phyloP scores from a whole-genome alignment of 2,329 filamentous ascomycete genomes.

The Cryphonectria nitschkei region DNA sequence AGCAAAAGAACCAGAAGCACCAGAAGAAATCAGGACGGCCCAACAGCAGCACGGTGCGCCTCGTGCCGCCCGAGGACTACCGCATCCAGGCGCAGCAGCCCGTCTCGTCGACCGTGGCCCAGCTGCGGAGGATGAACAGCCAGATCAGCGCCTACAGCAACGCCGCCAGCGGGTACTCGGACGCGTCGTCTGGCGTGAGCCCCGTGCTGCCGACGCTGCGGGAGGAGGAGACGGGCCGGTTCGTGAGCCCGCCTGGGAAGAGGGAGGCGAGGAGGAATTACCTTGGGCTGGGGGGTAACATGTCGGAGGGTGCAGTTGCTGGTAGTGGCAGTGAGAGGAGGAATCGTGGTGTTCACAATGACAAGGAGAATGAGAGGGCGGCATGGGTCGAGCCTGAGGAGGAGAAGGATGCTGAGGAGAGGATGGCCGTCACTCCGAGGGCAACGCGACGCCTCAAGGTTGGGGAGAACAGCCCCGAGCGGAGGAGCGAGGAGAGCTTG shows the following conservation, averaged over 20 bases:
- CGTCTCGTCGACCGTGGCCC: conserved; percentile 50
- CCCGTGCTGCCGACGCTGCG: conserved; percentile 44
- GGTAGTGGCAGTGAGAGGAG: background rate
- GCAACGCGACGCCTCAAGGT: background rate
- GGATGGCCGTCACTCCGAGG: background rate
- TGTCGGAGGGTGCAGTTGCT: conserved; percentile 13
- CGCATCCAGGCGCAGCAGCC: conserved; percentile 11
- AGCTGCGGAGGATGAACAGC: conserved; percentile 63
- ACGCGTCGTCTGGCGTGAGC: conserved; percentile 28
- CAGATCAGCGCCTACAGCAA: conserved; percentile 50
- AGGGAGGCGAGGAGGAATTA: conserved; percentile 48
- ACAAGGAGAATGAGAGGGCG: conserved; percentile 16
- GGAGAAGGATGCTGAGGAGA: background rate
- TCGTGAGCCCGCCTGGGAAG: conserved; percentile 37
- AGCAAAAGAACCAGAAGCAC: background rate
- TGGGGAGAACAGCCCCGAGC: background rate
- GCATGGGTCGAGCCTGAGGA: conserved; percentile 23
- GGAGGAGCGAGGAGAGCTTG: conserved; percentile 43
- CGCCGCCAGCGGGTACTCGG: conserved; percentile 42
- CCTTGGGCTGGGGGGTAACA: conserved; percentile 46
- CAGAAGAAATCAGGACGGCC: conserved; percentile 8
- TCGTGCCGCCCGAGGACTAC: conserved; percentile 19
- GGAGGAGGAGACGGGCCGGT: conserved; percentile 37
- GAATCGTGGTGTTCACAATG: background rate
- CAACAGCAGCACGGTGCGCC: conserved; percentile 16